Evolutionary conservation across 495 filamentous ascomycete species (phyloP).

Genomic region (Haplographium delicatum): DNA sequence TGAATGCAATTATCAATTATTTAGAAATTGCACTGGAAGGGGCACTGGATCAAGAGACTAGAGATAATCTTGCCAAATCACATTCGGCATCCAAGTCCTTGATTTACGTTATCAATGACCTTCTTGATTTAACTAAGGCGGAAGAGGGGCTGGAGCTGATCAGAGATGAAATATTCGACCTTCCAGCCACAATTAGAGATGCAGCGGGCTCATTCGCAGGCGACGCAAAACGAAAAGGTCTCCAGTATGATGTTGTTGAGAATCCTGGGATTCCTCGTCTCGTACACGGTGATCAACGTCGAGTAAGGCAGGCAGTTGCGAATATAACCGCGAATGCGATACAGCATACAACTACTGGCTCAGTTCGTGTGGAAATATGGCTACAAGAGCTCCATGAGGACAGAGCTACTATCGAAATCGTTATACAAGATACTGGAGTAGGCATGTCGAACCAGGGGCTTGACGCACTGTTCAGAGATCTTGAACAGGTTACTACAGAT

Average conservation of each 20-base stretch:
- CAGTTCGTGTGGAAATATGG: slow-evolving; percentile 66
- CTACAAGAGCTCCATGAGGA: slow-evolving; percentile 27
- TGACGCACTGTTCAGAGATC: slow-evolving; percentile 74
- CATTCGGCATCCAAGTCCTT: slow-evolving; percentile 95
- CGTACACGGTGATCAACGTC: slow-evolving; percentile 75
- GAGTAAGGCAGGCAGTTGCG: slow-evolving; percentile 71
- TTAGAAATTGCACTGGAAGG: slow-evolving; percentile 91
- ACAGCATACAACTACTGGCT: slow-evolving; percentile 68
- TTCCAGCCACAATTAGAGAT: slow-evolving; percentile 66
- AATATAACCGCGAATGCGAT: slow-evolving; percentile 87
- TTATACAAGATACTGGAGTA: slow-evolving; percentile 70
- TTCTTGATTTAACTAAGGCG: slow-evolving; percentile 85
- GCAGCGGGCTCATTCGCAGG: slow-evolving; percentile 67
- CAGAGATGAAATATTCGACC: slow-evolving; percentile 77
- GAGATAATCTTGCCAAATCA: slow-evolving; percentile 80
- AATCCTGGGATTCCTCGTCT: slow-evolving; percentile 64
- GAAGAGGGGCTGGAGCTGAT: slow-evolving; percentile 77
- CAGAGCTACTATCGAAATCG: slow-evolving; percentile 55
- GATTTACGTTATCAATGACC: slow-evolving; percentile 94
- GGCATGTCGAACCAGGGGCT: slow-evolving; percentile 72
- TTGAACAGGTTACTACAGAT: slow-evolving; percentile 77
- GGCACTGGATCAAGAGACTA: slow-evolving; percentile 71
- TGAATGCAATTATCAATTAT: slow-evolving; percentile 97
- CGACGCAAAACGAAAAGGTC: slow-evolving; percentile 71
- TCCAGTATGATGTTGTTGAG: slow-evolving; percentile 61